phyloP scores from a whole-genome alignment of 2,329 filamentous ascomycete species.

The Monilinia aucupariae region DNA sequence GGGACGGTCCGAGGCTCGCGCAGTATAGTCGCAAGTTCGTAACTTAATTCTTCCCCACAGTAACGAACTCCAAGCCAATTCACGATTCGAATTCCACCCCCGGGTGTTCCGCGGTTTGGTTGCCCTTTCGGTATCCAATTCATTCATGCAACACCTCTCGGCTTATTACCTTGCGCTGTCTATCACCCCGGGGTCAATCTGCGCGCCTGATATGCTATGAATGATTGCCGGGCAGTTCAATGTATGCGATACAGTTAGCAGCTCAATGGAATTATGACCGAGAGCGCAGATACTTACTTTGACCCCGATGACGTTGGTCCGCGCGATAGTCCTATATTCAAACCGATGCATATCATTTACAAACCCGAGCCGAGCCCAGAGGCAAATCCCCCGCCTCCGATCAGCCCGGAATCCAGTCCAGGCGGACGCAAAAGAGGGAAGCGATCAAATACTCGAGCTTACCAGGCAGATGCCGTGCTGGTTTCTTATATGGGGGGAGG shows the following conservation, averaged over 20 bases:
- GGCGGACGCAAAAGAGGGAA: slow-evolving; percentile 27
- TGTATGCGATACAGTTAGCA: slow-evolving; percentile 12
- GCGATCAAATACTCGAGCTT: slow-evolving; percentile 35
- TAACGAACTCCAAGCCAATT: not conserved
- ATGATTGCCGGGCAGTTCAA: slow-evolving; percentile 18
- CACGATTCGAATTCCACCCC: not conserved
- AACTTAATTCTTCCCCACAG: not conserved
- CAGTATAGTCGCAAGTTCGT: not conserved
- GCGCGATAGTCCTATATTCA: slow-evolving; percentile 40
- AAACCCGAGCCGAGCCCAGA: slow-evolving; percentile 49
- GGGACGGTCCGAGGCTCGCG: not conserved
- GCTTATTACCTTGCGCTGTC: not conserved
- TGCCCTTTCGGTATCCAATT: not conserved
- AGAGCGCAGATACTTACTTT: slow-evolving; percentile 34
- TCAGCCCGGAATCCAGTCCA: slow-evolving; percentile 40
- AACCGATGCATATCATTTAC: slow-evolving; percentile 41
- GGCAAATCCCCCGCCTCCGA: slow-evolving; percentile 41
- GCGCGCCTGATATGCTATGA: slow-evolving; percentile 25
- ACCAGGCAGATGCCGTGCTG: slow-evolving; percentile 61
- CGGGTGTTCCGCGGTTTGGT: not conserved
- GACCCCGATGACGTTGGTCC: slow-evolving; percentile 45
- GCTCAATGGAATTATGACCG: slow-evolving; percentile 17
- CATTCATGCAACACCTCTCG: slow-evolving; percentile 6
- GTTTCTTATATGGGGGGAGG: slow-evolving; percentile 58
- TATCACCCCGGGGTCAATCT: not conserved